Conservation (phyloP, 2,329 filamentous ascomycete species). For the Claviceps citrina region DNA sequence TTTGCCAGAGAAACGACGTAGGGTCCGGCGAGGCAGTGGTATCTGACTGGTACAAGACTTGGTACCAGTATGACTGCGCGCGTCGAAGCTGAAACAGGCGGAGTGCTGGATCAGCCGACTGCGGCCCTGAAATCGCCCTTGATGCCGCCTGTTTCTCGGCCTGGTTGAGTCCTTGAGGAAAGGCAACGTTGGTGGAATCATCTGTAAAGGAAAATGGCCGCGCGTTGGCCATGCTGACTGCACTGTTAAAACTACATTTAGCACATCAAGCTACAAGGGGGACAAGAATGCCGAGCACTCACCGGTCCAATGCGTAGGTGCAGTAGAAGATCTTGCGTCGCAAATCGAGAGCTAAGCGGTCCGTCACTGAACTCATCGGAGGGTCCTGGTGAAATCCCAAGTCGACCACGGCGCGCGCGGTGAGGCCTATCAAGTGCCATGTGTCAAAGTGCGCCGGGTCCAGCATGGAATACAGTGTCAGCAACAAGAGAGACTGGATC, state of each 20-base stretch:
- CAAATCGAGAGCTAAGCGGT: conserved; percentile 57
- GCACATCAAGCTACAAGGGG: conserved; percentile 4
- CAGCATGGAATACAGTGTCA: conserved; percentile 79
- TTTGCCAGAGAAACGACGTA: conserved; percentile 57
- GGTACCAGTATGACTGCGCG: conserved; percentile 79
- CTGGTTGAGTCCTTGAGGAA: conserved; percentile 41
- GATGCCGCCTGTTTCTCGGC: conserved; percentile 27
- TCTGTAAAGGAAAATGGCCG: conserved; percentile 89
- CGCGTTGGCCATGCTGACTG: conserved; percentile 76
- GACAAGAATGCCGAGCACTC: no score
- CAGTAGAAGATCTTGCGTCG: conserved; percentile 79
- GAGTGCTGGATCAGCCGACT: conserved; percentile 52
- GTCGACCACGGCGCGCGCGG: conserved; percentile 74
- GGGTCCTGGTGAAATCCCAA: conserved; percentile 88
- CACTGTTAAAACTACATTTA: conserved; percentile 32
- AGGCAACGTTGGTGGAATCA: conserved; percentile 67
- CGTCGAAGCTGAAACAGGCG: conserved; percentile 72
- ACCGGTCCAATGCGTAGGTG: conserved; percentile 81
- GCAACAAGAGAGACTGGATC: conserved; percentile 71
- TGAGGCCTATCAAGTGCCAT: conserved; percentile 87
- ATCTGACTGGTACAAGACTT: conserved; percentile 69
- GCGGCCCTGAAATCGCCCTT: conserved; percentile 28
- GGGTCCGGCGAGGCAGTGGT: conserved; percentile 52
- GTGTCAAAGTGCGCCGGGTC: conserved; percentile 85
- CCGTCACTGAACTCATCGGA: conserved; percentile 49